phyloP scores from a whole-genome alignment of 2,329 filamentous ascomycete genomes.

The Cercospora nicotianae region DNA sequence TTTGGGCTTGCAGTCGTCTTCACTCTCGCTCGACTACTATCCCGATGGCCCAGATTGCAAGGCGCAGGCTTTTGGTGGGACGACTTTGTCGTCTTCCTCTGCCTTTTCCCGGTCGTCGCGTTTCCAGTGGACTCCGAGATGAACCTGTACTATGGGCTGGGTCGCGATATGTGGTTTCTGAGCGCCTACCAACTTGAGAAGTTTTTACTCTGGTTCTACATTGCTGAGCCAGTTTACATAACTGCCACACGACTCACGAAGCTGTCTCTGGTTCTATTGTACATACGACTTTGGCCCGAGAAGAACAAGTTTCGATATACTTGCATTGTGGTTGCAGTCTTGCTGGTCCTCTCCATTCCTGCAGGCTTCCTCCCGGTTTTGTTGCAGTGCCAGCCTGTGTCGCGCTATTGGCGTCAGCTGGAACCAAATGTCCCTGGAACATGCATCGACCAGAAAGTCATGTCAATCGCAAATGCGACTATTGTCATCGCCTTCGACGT shows the following conservation, averaged over 20 bases:
- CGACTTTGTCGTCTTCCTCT: conserved; percentile 13
- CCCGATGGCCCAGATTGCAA: conserved; percentile 8
- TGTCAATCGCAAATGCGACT: conserved; percentile 5
- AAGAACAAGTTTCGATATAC: conserved; percentile 7
- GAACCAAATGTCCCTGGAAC: conserved; percentile 3
- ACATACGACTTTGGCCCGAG: conserved; percentile 19
- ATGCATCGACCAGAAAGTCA: conserved; percentile 16
- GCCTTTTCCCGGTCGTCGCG: conserved; percentile 8
- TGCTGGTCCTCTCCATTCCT: conserved; percentile 3
- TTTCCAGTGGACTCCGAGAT: conserved; percentile 13
- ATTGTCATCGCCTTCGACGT: conserved; percentile 18
- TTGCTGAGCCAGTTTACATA: conserved; percentile 15
- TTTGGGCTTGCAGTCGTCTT: conserved; percentile 15
- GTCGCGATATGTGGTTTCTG: conserved; percentile 18
- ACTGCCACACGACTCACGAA: conserved; percentile 18
- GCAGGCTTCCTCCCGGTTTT: conserved; percentile 5
- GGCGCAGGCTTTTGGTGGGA: conserved; percentile 17
- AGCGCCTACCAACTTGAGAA: conserved; percentile 1
- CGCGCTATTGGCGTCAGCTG: conserved; percentile 8
- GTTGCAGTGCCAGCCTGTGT: conserved; percentile 9
- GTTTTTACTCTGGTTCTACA: conserved; percentile 22
- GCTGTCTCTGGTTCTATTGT: conserved; percentile 20
- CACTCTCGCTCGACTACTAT: conserved; percentile 11
- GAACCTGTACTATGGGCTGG: conserved; percentile 15
- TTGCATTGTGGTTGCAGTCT: conserved; percentile 8